Conservation (phyloP, 257 asterid species). For the Solanum medicagineum region DNA sequence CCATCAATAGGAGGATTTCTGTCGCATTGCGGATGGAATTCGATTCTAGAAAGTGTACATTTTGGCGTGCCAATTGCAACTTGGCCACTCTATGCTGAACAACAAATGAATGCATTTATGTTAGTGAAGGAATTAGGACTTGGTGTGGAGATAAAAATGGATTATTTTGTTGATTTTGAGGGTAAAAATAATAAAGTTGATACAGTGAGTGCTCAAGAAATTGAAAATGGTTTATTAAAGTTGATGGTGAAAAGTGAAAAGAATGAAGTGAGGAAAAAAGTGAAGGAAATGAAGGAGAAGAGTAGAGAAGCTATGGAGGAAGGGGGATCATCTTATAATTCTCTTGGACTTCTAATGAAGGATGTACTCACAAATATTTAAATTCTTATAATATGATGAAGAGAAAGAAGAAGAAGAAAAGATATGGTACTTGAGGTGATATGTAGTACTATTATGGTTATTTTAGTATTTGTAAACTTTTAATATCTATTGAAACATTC, state of each 20-base stretch:
- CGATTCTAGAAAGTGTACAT: conserved; percentile 8
- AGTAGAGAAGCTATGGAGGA: conserved; percentile 1
- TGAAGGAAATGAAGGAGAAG: conserved; percentile 23
- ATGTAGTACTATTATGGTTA: background rate
- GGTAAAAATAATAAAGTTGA: background rate
- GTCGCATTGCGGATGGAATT: conserved; percentile 19
- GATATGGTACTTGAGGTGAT: background rate
- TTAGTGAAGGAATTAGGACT: conserved; percentile 16
- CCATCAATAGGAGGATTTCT: conserved; percentile 11
- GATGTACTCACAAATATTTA: background rate
- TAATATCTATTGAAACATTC: no score
- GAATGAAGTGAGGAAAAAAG: conserved; percentile 26
- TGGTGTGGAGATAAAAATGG: conserved; percentile 12
- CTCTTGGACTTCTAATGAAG: background rate
- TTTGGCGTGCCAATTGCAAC: conserved; percentile 16
- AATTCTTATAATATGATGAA: no score
- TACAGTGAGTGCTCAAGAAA: background rate
- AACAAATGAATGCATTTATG: conserved; percentile 14
- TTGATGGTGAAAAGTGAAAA: conserved; percentile 3
- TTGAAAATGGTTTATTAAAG: background rate
- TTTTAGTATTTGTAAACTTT: background rate
- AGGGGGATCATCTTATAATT: conserved; percentile 16
- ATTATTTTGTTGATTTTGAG: background rate
- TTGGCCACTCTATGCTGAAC: conserved; percentile 23
- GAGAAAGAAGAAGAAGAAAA: background rate